These are phyloP conservation scores for Lactuca saligna DNA, from an alignment of 129 eudicot species.

Conservation along the genomic window DNA sequence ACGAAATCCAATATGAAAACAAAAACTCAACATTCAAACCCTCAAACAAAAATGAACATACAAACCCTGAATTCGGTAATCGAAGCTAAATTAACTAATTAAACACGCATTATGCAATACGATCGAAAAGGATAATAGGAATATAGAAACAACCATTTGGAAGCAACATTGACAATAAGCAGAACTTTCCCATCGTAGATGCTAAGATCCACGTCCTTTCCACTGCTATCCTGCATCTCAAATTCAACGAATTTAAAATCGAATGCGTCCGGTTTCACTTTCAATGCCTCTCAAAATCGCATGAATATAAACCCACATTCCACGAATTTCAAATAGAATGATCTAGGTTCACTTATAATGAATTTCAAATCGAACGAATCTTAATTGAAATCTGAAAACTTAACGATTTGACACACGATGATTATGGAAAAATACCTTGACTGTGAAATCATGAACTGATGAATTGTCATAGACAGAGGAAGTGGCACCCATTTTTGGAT, in stretches of 20 bases:
- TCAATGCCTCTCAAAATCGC: background rate
- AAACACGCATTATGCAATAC: slow-evolving; percentile 6
- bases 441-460: slow-evolving; percentile 68
- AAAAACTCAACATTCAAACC: background rate
- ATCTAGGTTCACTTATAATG: background rate
- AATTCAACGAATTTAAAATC: background rate
- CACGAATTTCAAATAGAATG: slow-evolving; percentile 3
- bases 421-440: slow-evolving; percentile 43
- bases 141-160: slow-evolving; percentile 55
- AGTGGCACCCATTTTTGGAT: slow-evolving; percentile 55
- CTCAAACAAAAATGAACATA: background rate
- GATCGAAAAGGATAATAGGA: background rate
- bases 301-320: background rate
- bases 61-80: background rate
- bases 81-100: background rate
- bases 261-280: background rate
- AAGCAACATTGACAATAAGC: slow-evolving; percentile 79
- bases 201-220: slow-evolving; percentile 56
- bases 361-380: background rate
- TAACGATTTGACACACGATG: background rate
- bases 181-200: slow-evolving; percentile 65
- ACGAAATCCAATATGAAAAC: background rate
- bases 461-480: slow-evolving; percentile 49
- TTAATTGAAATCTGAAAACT: background rate
- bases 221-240: slow-evolving; percentile 51